Conservation (phyloP, 1,284 basidiomycete species). For the Kwoniella shivajii region DNA sequence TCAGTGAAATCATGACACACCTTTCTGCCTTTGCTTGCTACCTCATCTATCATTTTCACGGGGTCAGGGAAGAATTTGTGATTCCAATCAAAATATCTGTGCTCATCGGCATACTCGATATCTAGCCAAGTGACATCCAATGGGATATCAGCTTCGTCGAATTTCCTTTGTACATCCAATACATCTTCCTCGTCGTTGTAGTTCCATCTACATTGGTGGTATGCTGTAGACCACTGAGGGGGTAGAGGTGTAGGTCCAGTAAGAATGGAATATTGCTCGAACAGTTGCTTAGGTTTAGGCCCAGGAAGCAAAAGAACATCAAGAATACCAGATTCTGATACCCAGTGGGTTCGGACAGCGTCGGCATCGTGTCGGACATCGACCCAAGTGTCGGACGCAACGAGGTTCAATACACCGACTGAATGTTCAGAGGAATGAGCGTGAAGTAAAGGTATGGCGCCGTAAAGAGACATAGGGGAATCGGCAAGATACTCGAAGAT, state of each 20-base stretch:
- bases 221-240: conserved; percentile 86
- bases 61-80: conserved; percentile 89
- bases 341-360: conserved; percentile 83
- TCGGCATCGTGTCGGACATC: conserved; percentile 73
- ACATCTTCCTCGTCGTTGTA: conserved; percentile 91
- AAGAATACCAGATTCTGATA: conserved; percentile 93
- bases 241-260: conserved; percentile 87
- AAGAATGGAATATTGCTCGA: conserved; percentile 79
- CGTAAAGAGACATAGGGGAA: conserved; percentile 88
- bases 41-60: conserved; percentile 85
- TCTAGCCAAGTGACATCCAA: conserved; percentile 98
- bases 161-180: conserved; percentile 78
- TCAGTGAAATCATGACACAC: conserved; percentile 54
- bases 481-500: conserved; percentile 96
- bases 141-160: conserved; percentile 92
- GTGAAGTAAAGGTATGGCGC: conserved; percentile 89
- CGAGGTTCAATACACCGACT: conserved; percentile 87
- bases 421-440: conserved; percentile 80
- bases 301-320: conserved; percentile 93
- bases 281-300: conserved; percentile 76
- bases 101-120: conserved; percentile 92
- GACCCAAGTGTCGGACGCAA: conserved; percentile 93
- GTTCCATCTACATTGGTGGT: conserved; percentile 99
- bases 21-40: conserved; percentile 83
- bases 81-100: conserved; percentile 99